Evolutionary conservation across 2,329 filamentous ascomycete genomes (phyloP).

Genomic region (Aspergillus sclerotialis): DNA sequence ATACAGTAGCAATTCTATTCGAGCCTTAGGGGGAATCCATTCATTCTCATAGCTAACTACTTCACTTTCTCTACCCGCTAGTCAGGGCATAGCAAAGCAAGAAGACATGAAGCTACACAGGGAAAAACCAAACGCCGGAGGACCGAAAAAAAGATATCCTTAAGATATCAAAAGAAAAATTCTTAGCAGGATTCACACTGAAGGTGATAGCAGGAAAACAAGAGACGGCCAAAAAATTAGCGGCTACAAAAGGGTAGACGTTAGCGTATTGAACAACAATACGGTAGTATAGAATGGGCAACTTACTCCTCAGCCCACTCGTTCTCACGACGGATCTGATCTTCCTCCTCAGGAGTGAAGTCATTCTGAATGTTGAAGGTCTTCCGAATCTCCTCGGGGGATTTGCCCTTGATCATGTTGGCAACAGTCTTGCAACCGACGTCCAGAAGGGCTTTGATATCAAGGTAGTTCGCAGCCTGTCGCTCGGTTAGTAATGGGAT

Average conservation of each 20-base stretch:
- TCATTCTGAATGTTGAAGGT: slow-evolving; percentile 99
- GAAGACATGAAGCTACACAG: too few relatives aligned
- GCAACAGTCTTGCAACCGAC: slow-evolving; percentile 99
- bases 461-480: slow-evolving; percentile 94
- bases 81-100: too few relatives aligned
- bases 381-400: slow-evolving; percentile 97
- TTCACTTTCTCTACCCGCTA: too few relatives aligned
- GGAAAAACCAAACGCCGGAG: slow-evolving; percentile 16
- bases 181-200: too few relatives aligned
- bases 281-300: background rate
- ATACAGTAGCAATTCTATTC: too few relatives aligned
- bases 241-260: slow-evolving; percentile 30
- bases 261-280: slow-evolving; percentile 6
- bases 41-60: too few relatives aligned
- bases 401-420: slow-evolving; percentile 99
- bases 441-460: slow-evolving; percentile 96
- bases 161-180: background rate
- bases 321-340: slow-evolving; percentile 89
- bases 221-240: too few relatives aligned
- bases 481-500: slow-evolving; percentile 3
- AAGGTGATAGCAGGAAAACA: too few relatives aligned
- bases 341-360: slow-evolving; percentile 97
- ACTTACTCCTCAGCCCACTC: slow-evolving; percentile 78
- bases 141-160: slow-evolving; percentile 6
- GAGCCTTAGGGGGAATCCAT: too few relatives aligned